phyloP scores from a whole-genome alignment of 192 early-diverging fungal species.

The Diversispora eburnea region DNA sequence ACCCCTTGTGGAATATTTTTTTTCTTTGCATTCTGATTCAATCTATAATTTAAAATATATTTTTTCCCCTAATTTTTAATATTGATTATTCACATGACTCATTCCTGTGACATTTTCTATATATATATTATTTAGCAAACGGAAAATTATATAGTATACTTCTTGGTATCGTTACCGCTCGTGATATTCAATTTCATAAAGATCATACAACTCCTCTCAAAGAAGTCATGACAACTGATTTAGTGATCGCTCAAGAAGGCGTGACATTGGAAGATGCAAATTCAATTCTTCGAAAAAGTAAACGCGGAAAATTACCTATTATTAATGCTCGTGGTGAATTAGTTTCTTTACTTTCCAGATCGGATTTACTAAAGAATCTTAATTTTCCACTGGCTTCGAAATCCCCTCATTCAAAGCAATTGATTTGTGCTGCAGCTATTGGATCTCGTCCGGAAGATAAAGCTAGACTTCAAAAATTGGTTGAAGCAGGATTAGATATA shows the following conservation, averaged over 20 bases:
- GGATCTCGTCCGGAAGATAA: slow-evolving; percentile 89
- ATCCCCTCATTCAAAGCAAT: slow-evolving; percentile 74
- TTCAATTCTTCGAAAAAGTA: slow-evolving; percentile 77
- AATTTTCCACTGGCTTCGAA: slow-evolving; percentile 94
- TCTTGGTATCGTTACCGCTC: slow-evolving; percentile 92
- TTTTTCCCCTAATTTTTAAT: background rate
- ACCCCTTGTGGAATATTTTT: slow-evolving; percentile 33
- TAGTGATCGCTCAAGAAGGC: slow-evolving; percentile 82
- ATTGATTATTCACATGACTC: background rate
- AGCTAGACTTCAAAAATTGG: slow-evolving; percentile 75
- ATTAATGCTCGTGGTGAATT: slow-evolving; percentile 80
- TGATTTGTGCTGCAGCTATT: slow-evolving; percentile 91
- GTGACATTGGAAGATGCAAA: slow-evolving; percentile 91
- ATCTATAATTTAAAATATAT: background rate
- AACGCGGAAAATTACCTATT: slow-evolving; percentile 97
- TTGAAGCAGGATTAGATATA: slow-evolving; percentile 94
- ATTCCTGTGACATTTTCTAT: background rate
- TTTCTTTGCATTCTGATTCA: slow-evolving; percentile 24
- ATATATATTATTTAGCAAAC: slow-evolving; percentile 47
- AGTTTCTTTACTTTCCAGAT: slow-evolving; percentile 87
- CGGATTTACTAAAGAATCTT: slow-evolving; percentile 95
- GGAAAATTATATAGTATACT: slow-evolving; percentile 88
- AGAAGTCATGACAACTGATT: slow-evolving; percentile 86
- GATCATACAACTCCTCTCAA: slow-evolving; percentile 62
- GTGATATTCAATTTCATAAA: slow-evolving; percentile 92